These are phyloP conservation scores for Metschnikowia cerradonensis DNA, from an alignment of 805 yeast genomes.

Conservation along the genomic window DNA sequence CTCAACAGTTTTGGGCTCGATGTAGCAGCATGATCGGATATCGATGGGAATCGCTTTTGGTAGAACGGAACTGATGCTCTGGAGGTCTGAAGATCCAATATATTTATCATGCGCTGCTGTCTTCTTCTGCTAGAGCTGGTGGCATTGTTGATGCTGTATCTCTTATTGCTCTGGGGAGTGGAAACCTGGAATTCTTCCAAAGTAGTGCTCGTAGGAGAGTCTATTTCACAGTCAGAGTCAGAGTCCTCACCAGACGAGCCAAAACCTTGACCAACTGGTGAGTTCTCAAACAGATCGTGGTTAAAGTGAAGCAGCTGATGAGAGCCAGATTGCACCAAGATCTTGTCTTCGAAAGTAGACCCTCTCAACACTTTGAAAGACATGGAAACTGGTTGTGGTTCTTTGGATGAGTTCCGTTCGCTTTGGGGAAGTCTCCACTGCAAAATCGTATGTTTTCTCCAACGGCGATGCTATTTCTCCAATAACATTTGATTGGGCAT, in stretches of 20 bases:
- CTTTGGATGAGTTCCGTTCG: background rate
- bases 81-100: conserved; percentile 17
- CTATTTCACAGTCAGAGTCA: too few relatives aligned
- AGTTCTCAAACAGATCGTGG: conserved; percentile 25
- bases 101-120: conserved; percentile 12
- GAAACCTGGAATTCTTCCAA: background rate
- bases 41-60: conserved; percentile 29
- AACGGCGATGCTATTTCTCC: conserved; percentile 7
- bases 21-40: conserved; percentile 22
- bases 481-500: too few relatives aligned
- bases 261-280: conserved; percentile 36
- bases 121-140: conserved; percentile 9
- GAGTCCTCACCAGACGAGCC: too few relatives aligned
- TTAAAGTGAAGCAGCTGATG: conserved; percentile 40
- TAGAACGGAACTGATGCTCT: conserved; percentile 20
- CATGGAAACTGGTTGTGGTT: conserved; percentile 40
- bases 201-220: background rate
- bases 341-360: conserved; percentile 40
- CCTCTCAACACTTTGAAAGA: conserved; percentile 63
- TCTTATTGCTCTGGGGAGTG: background rate
- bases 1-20: conserved; percentile 33
- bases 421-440: conserved; percentile 4
- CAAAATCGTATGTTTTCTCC: conserved; percentile 12
- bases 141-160: conserved; percentile 2
- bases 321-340: conserved; percentile 25